Base-by-base conservation (phyloP, 352 stramenopile species). In the Pythium coloratum region DNA sequence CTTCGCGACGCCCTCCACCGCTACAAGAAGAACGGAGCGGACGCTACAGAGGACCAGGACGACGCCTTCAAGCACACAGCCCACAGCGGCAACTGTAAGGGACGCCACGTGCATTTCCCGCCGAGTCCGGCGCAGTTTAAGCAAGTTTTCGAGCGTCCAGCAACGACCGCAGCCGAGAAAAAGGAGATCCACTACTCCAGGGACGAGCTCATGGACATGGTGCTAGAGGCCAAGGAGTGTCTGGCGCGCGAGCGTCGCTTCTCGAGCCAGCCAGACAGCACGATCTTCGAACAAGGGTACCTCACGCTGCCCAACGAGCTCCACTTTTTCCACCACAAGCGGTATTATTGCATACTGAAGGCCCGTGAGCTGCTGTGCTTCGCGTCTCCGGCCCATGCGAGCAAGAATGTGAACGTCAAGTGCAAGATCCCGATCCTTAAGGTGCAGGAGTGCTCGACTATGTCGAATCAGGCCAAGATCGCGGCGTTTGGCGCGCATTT, bases 221-320 rank as follows among this genome's bases (percentile, higher is more conserved):
- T 81, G 30, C 14, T 57, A 0, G 59, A 84, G 10, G 80, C 80
- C 55, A 89, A 86, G 60, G 72, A 86, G 40, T 54, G 76, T 28
- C 70, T 84, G 46, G 71, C 73, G 44, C 74, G 72, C 24, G 81
- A 82, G 56, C 80, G 76, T 3, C 75, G 79, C 40, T 87, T 88
- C 38, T 77, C 66, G 0, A 74, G 65, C 2, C 77, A 88, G 42
- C 66, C 84, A 0, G 72, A 83, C n/a, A 54, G 86, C 70, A 92
- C 84, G 18, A 84, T 92, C 46, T 67, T 88, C 51, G 78, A 90
- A 56, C 84, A 92, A 53, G 84, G 84, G 7, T 91, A 77, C 59
- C 70, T 92, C 28, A 83, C 71, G 30, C 57, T 90, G 30, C 80
- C 78, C 1, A 71, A 76, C 42, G 73, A 80, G 57, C 62, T 71